A percentile compares a stretch with the other conserved stretches of the same genome.
Conservation (phyloP, 2,329 filamentous ascomycete species). For the Colletotrichum somersetense region DNA sequence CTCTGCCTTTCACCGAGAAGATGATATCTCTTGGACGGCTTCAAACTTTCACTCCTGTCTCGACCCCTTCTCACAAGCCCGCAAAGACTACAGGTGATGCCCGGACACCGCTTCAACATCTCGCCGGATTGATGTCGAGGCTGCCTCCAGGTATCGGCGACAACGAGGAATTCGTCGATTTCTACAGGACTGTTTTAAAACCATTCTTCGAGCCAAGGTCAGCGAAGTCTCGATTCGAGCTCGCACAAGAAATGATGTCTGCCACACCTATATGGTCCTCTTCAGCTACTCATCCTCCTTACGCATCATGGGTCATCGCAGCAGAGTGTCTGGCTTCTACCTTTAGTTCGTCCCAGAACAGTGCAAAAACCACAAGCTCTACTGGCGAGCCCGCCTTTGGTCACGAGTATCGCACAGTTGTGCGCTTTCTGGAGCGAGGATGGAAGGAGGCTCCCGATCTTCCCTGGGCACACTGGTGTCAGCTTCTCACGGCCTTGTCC, state of each 20-base stretch:
- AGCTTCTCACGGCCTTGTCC: slow-evolving; percentile 69
- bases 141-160: slow-evolving; percentile 62
- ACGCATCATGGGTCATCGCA: slow-evolving; percentile 65
- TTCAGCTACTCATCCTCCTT: slow-evolving; percentile 58
- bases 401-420: slow-evolving; percentile 77
- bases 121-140: slow-evolving; percentile 72
- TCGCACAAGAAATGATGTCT: slow-evolving; percentile 65
- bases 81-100: slow-evolving; percentile 64
- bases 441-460: slow-evolving; percentile 63
- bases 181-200: slow-evolving; percentile 65
- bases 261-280: slow-evolving; percentile 53
- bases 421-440: slow-evolving; percentile 75
- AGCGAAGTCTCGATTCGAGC: slow-evolving; percentile 57
- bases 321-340: slow-evolving; percentile 50
- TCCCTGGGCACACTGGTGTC: slow-evolving; percentile 61
- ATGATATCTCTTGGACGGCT: slow-evolving; percentile 63
- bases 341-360: slow-evolving; percentile 54
- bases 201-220: slow-evolving; percentile 70
- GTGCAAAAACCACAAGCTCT: slow-evolving; percentile 55
- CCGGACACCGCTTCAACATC: slow-evolving; percentile 73
- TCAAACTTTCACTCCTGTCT: slow-evolving; percentile 71
- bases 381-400: slow-evolving; percentile 64
- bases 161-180: slow-evolving; percentile 58
- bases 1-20: slow-evolving; percentile 74
- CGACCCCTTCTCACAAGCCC: slow-evolving; percentile 74